Evolutionary conservation across 148 eudicot genomes (phyloP).

Genomic region (Rhododendron kiyosumense): DNA sequence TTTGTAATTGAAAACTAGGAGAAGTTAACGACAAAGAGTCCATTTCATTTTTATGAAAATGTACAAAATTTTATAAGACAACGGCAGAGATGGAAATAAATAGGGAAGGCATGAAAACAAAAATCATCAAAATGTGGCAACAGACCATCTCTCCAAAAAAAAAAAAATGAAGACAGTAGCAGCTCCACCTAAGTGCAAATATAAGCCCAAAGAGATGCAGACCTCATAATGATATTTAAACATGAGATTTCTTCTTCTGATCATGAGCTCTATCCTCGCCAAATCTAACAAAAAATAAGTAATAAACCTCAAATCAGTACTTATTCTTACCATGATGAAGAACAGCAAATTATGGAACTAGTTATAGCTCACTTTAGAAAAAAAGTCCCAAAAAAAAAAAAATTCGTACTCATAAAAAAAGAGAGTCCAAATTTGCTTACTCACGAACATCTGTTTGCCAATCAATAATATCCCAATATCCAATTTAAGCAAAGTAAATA

Average conservation of each 20-base stretch:
- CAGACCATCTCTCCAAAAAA: not conserved
- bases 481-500: not conserved
- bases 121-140: not conserved
- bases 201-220: not conserved
- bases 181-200: not conserved
- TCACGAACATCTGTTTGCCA: not conserved
- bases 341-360: not conserved
- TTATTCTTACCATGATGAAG: not conserved
- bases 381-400: no score
- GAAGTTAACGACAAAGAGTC: not conserved
- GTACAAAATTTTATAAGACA: not conserved
- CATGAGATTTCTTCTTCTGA: slow-evolving; percentile 1
- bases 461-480: not conserved
- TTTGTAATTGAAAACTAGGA: not conserved
- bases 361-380: not conserved
- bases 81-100: not conserved
- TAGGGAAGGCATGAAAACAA: not conserved
- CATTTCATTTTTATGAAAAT: not conserved
- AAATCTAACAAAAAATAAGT: not conserved
- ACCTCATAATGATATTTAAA: not conserved
- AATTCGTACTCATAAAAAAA: no score
- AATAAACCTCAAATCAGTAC: not conserved
- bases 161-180: not conserved
- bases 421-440: not conserved
- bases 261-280: not conserved